These are phyloP conservation scores for Camillea tinctor DNA, from an alignment of 2,329 filamentous ascomycete species.

Conservation along the genomic window DNA sequence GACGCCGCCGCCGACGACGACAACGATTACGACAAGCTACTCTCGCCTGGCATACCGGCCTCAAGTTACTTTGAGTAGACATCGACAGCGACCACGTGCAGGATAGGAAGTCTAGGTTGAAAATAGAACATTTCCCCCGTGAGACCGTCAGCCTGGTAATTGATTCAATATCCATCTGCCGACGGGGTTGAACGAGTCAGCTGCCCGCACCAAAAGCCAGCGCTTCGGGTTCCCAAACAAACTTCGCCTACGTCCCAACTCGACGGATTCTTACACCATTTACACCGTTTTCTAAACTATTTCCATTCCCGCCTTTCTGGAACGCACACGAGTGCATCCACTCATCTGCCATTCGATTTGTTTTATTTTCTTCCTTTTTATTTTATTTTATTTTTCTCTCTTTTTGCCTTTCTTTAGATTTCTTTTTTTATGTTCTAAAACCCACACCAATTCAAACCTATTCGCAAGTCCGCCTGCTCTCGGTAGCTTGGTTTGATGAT, in stretches of 20 bases:
- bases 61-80: background rate
- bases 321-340: background rate
- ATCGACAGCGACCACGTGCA: background rate
- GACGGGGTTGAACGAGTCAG: conserved; percentile 13
- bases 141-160: conserved; percentile 9
- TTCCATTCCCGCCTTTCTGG: background rate
- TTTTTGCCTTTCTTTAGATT: background rate
- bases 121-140: background rate
- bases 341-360: background rate
- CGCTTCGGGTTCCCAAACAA: conserved; percentile 24
- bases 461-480: conserved; percentile 9
- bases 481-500: conserved; percentile 9
- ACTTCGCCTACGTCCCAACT: conserved; percentile 28
- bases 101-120: background rate
- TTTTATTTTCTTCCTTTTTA: no score
- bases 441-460: conserved; percentile 13
- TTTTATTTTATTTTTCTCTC: no score
- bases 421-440: conserved; percentile 13
- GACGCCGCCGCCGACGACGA: conserved; percentile 4
- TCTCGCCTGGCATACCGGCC: background rate
- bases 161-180: conserved; percentile 2
- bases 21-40: conserved; percentile 17
- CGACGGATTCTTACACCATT: conserved; percentile 20
- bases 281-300: conserved; percentile 5
- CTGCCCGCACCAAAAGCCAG: conserved; percentile 22